phyloP scores from a whole-genome alignment of 805 yeast species.

The Candida endomychidarum region DNA sequence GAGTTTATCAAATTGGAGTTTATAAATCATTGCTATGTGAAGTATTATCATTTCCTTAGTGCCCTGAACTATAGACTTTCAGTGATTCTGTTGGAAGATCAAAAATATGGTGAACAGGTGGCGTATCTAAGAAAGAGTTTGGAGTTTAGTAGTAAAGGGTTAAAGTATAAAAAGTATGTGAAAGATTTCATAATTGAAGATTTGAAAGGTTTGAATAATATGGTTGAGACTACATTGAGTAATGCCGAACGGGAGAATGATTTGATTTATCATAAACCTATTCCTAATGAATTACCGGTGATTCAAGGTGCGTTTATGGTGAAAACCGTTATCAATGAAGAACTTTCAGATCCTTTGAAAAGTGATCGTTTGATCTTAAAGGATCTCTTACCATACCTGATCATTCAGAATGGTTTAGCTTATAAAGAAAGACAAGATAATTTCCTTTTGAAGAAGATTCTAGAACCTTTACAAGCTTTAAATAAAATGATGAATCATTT shows the following conservation, averaged over 20 bases:
- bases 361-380: conserved; percentile 40
- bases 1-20: conserved; percentile 57
- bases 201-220: conserved; percentile 46
- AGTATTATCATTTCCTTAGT: conserved; percentile 64
- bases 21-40: conserved; percentile 59
- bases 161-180: conserved; percentile 42
- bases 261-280: conserved; percentile 65
- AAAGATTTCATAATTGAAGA: conserved; percentile 49
- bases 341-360: conserved; percentile 27
- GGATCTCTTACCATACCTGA: conserved; percentile 63
- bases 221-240: conserved; percentile 45
- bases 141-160: conserved; percentile 35
- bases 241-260: conserved; percentile 79
- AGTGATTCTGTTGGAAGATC: conserved; percentile 41
- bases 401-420: conserved; percentile 66
- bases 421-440: conserved; percentile 63
- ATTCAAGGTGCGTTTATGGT: conserved; percentile 58
- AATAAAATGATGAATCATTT: conserved; percentile 44
- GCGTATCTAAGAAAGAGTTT: conserved; percentile 51
- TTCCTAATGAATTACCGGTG: conserved; percentile 52
- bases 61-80: conserved; percentile 70
- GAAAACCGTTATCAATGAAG: conserved; percentile 30
- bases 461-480: conserved; percentile 49
- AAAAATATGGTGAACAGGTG: conserved; percentile 72
- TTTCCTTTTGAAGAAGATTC: conserved; percentile 46